phyloP scores from a whole-genome alignment of 1,284 basidiomycete species.

The Ustilago cynodontis region DNA sequence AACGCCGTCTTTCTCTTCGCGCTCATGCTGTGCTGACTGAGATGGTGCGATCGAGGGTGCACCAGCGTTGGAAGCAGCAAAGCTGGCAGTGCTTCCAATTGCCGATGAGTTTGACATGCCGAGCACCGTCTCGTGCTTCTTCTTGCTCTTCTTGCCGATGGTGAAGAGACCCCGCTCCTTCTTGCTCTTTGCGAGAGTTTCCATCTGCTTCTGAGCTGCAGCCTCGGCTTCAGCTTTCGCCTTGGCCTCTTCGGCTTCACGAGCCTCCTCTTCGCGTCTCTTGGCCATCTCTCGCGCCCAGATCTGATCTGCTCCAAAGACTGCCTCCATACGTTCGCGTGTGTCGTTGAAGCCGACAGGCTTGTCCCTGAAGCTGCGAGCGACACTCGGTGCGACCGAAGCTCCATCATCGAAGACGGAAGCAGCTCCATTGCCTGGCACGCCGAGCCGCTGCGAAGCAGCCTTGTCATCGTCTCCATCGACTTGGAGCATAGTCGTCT shows the following conservation, averaged over 20 bases:
- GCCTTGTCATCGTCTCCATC: slow-evolving; percentile 17
- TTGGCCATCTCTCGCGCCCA: slow-evolving; percentile 63
- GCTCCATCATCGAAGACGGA: slow-evolving; percentile 42
- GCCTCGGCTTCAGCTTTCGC: slow-evolving; percentile 29
- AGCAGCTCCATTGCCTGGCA: background rate
- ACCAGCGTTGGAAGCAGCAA: slow-evolving; percentile 20
- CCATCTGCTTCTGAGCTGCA: slow-evolving; percentile 15
- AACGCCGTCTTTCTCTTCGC: slow-evolving; percentile 13
- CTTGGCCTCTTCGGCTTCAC: slow-evolving; percentile 38
- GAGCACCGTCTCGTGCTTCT: slow-evolving; percentile 11
- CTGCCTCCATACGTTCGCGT: slow-evolving; percentile 64
- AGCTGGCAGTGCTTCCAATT: slow-evolving; percentile 27
- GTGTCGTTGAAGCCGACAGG: slow-evolving; percentile 66
- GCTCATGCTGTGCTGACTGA: background rate
- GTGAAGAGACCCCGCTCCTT: slow-evolving; percentile 38
- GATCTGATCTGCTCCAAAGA: slow-evolving; percentile 58
- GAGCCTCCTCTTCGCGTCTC: slow-evolving; percentile 53
- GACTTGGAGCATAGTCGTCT: slow-evolving; percentile 27
- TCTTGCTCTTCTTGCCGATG: slow-evolving; percentile 40
- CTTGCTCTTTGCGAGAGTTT: slow-evolving; percentile 33
- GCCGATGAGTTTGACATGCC: slow-evolving; percentile 26
- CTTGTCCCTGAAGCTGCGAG: slow-evolving; percentile 57
- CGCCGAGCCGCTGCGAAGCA: slow-evolving; percentile 18
- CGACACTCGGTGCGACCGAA: slow-evolving; percentile 51
- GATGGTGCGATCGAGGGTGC: slow-evolving; percentile 8